Conservation (phyloP, 345 rosid genomes). For the Rhizophora apiculata region DNA sequence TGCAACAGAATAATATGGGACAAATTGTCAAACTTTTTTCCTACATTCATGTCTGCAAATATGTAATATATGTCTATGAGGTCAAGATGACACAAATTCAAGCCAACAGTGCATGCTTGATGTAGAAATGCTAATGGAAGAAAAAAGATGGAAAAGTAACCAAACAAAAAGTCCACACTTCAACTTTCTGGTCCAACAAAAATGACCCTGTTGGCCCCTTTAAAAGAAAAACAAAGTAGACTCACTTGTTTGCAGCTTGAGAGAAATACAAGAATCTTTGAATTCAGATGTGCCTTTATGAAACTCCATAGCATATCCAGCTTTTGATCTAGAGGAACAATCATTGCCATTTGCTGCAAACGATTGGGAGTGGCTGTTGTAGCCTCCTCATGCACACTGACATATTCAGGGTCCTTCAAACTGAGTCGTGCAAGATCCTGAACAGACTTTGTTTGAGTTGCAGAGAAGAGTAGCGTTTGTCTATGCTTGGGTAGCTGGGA, state of each 20-base stretch:
- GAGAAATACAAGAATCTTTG: conserved; percentile 83
- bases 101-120: no score
- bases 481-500: conserved; percentile 79
- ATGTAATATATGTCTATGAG: no score
- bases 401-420: conserved; percentile 90
- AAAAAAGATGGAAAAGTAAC: no score
- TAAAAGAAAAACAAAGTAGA: conserved; percentile 10
- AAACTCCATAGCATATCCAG: conserved; percentile 93
- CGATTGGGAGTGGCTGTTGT: conserved; percentile 73
- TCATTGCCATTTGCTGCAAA: conserved; percentile 75
- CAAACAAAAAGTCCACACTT: no score
- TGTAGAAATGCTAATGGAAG: no score
- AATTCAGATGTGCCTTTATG: conserved; percentile 71
- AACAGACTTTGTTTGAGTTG: conserved; percentile 90
- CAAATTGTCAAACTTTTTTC: no score
- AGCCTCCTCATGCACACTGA: conserved; percentile 85
- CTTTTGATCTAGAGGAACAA: conserved; percentile 85
- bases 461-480: conserved; percentile 92
- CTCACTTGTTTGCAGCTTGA: conserved; percentile 90
- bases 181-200: not conserved
- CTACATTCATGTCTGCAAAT: no score
- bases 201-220: not conserved
- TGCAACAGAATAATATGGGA: no score
- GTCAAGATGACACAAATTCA: no score
- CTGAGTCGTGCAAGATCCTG: conserved; percentile 97